Conservation (phyloP, 768 basidiomycete species). For the Naganishia vaughanmartiniae region DNA sequence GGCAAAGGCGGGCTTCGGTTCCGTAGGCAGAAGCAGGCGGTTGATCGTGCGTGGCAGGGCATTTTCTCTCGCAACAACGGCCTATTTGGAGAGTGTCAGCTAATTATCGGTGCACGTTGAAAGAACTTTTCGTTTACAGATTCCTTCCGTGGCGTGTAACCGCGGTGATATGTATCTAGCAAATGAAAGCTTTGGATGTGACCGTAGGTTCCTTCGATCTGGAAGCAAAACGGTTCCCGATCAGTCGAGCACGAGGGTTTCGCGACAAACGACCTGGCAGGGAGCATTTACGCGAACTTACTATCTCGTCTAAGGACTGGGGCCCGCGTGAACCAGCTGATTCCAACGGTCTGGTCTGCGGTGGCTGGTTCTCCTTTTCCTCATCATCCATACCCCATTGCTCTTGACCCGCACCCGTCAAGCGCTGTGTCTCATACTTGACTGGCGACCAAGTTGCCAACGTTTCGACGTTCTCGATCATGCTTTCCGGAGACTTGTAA, state of each 20-base stretch:
- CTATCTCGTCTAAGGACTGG: constrained; percentile 1
- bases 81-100: background rate
- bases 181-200: constrained; percentile 4
- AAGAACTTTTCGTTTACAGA: background rate
- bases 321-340: background rate
- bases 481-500: constrained; percentile 6
- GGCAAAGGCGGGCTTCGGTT: background rate
- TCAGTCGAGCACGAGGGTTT: background rate
- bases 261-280: background rate
- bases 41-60: background rate
- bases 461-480: constrained; percentile 26
- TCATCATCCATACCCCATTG: background rate
- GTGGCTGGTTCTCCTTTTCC: constrained; percentile 9
- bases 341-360: too few species aligned
- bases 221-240: background rate
- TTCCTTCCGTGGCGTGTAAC: constrained; percentile 15
- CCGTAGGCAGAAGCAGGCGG: too few species aligned
- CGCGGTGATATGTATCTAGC: constrained; percentile 16
- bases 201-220: constrained; percentile 19
- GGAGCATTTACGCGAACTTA: background rate
- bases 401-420: background rate
- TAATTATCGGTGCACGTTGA: background rate
- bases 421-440: constrained; percentile 7
- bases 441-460: constrained; percentile 30
- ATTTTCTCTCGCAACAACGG: constrained; percentile 1